phyloP scores from a whole-genome alignment of 2,329 filamentous ascomycete genomes.

The Pseudogymnoascus verrucosus region DNA sequence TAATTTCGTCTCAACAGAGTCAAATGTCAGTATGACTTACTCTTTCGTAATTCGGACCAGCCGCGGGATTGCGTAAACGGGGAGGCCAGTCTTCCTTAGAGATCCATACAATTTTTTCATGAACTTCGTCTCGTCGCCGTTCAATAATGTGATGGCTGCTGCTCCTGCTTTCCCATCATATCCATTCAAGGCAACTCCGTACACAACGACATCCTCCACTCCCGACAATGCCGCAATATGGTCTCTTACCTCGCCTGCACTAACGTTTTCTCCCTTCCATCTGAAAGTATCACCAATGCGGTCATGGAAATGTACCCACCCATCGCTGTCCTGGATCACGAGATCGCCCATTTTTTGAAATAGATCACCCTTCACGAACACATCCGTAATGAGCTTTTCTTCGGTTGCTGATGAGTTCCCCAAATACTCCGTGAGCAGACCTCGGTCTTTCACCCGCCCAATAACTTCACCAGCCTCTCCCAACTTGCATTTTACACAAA shows the following conservation, averaged over 20 bases:
- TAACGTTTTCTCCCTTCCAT: constrained; percentile 44
- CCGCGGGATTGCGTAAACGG: constrained; percentile 37
- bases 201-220: constrained; percentile 37
- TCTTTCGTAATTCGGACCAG: constrained; percentile 39
- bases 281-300: constrained; percentile 46
- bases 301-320: constrained; percentile 39
- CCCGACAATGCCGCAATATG: constrained; percentile 34
- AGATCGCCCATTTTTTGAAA: constrained; percentile 39
- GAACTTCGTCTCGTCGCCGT: constrained; percentile 28
- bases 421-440: constrained; percentile 35
- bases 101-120: constrained; percentile 31
- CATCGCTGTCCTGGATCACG: constrained; percentile 32
- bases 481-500: constrained; percentile 31
- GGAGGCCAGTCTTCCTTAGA: constrained; percentile 37
- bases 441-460: constrained; percentile 33
- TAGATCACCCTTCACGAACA: constrained; percentile 37
- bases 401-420: constrained; percentile 35
- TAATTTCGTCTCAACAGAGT: background rate
- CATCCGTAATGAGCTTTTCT: constrained; percentile 35
- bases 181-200: constrained; percentile 33
- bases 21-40: constrained; percentile 24
- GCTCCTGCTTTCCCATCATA: constrained; percentile 42
- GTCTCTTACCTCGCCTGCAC: constrained; percentile 37
- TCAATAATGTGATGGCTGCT: constrained; percentile 36
- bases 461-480: constrained; percentile 39